phyloP scores from a whole-genome alignment of 2,329 filamentous ascomycete species.

The Xylariomycetidae sp. region DNA sequence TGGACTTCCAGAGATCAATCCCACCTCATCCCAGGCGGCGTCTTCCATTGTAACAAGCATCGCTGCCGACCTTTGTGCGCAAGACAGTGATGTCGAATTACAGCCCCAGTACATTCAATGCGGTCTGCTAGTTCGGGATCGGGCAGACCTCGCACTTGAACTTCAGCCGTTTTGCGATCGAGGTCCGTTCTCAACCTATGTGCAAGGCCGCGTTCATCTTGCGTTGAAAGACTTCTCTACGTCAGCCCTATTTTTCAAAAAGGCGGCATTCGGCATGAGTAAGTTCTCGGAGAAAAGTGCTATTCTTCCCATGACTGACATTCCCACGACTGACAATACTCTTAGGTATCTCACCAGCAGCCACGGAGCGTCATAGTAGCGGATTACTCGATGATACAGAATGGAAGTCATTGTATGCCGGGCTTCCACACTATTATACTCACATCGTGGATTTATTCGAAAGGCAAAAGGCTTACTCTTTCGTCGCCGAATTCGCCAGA shows the following conservation, averaged over 20 bases:
- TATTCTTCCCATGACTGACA: too few relatives aligned
- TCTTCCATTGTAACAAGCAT: constrained; percentile 60
- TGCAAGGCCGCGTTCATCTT: constrained; percentile 76
- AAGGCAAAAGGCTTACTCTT: constrained; percentile 68
- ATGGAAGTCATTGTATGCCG: constrained; percentile 63
- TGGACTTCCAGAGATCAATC: constrained; percentile 48
- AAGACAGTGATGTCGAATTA: constrained; percentile 62
- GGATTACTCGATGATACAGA: constrained; percentile 74
- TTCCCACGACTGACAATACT: too few relatives aligned
- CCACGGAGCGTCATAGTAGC: constrained; percentile 50
- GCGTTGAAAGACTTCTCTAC: constrained; percentile 67
- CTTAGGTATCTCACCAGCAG: constrained; percentile 40
- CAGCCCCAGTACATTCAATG: constrained; percentile 57
- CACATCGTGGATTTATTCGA: constrained; percentile 84
- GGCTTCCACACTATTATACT: constrained; percentile 77
- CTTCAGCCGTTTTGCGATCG: constrained; percentile 52
- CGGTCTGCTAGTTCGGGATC: constrained; percentile 53
- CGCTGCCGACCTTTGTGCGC: constrained; percentile 60
- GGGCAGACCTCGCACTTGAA: constrained; percentile 56
- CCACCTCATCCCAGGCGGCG: constrained; percentile 30
- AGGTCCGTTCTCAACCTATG: constrained; percentile 67
- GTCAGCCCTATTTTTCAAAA: constrained; percentile 74
- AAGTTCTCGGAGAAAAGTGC: too few relatives aligned
- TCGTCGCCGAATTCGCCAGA: constrained; percentile 78
- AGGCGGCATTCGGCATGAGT: constrained; percentile 79